These are phyloP conservation scores for Penicillium samsonianum DNA, from an alignment of 495 filamentous ascomycete species.

Conservation along the genomic window DNA sequence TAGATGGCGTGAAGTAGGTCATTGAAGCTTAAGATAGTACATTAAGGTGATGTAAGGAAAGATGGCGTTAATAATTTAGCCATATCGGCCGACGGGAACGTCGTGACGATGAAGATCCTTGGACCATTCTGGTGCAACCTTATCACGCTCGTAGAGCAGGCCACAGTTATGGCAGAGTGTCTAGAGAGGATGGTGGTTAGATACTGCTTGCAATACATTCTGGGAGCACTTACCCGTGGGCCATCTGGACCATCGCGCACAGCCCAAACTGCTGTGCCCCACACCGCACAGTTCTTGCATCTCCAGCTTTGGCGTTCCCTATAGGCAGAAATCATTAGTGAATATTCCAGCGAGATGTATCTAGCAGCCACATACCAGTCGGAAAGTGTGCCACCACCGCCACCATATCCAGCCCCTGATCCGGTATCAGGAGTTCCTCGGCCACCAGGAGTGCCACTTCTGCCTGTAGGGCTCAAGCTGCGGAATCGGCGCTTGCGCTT, in stretches of 20 bases:
- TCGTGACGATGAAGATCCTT: constrained; percentile 70
- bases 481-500: constrained; percentile 94
- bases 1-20: constrained; percentile 12
- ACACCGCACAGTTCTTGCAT: constrained; percentile 85
- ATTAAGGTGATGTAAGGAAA: constrained; percentile 7
- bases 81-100: constrained; percentile 45
- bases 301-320: constrained; percentile 84
- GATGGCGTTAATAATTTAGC: constrained; percentile 10
- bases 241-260: constrained; percentile 89
- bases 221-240: constrained; percentile 60
- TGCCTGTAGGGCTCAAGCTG: constrained; percentile 74
- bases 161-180: constrained; percentile 95
- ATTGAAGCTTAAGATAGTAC: constrained; percentile 14
- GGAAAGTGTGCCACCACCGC: constrained; percentile 68
- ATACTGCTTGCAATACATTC: not conserved
- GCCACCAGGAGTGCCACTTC: constrained; percentile 68
- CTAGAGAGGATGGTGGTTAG: constrained; percentile 44
- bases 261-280: constrained; percentile 90
- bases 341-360: not conserved
- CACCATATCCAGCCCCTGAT: constrained; percentile 61
- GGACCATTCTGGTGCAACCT: constrained; percentile 79
- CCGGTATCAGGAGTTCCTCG: constrained; percentile 75
- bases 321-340: constrained; percentile 18
- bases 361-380: constrained; percentile 56
- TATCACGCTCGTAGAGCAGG: constrained; percentile 81